Conservation (phyloP, 2,329 filamentous ascomycete species). For the Emergomyces africanus region DNA sequence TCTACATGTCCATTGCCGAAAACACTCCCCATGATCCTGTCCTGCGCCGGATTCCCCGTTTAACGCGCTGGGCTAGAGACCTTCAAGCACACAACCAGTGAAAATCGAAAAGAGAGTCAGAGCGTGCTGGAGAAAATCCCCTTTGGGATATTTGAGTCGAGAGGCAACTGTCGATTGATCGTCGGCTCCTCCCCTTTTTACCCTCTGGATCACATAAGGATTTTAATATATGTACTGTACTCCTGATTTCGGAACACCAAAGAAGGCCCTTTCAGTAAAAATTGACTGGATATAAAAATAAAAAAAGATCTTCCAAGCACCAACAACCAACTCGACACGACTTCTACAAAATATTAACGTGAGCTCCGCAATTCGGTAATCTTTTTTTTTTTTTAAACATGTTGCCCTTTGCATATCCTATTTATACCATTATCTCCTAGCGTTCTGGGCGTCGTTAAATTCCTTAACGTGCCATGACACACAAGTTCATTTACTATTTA, state of each 20-base stretch:
- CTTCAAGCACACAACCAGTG: slow-evolving; percentile 12
- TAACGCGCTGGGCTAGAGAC: slow-evolving; percentile 32
- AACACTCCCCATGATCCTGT: slow-evolving; percentile 39
- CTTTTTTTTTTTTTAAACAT: background rate
- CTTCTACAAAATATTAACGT: background rate
- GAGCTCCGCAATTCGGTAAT: background rate
- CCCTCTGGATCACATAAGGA: background rate
- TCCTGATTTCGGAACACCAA: background rate
- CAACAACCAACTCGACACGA: background rate
- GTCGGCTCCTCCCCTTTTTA: background rate
- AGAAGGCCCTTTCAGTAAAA: too few relatives aligned
- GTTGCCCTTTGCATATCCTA: background rate
- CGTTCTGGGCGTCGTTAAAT: background rate
- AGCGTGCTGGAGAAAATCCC: background rate
- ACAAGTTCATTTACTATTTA: background rate
- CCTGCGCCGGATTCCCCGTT: slow-evolving; percentile 37
- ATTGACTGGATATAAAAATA: background rate
- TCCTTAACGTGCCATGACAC: background rate
- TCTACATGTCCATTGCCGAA: slow-evolving; percentile 46
- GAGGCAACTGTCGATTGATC: background rate
- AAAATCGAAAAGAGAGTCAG: background rate
- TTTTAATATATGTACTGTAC: background rate
- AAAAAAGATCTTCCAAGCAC: background rate
- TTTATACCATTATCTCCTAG: background rate
- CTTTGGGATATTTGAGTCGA: background rate